Percentiles rank a stretch among this genome's conserved stretches.
These are phyloP conservation scores for Solanum virginianum DNA, from an alignment of 257 asterid genomes.

Conservation along the genomic window DNA sequence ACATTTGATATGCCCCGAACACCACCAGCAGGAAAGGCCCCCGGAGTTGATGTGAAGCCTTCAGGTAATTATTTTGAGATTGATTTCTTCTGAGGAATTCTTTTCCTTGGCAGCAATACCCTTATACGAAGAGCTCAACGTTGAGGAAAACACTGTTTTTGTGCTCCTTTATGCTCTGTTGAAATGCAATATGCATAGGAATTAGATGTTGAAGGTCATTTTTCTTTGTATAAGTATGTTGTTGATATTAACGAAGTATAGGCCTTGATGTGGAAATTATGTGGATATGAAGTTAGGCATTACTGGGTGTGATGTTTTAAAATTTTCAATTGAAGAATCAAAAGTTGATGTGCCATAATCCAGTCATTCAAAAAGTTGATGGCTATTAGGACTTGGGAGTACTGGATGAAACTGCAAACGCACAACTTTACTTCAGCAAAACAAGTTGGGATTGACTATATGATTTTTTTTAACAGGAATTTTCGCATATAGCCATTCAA, in stretches of 20 bases:
- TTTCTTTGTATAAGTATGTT: not conserved
- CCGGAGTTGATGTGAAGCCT: slow-evolving; percentile 32
- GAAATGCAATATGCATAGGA: slow-evolving; percentile 1
- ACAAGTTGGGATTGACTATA: not conserved
- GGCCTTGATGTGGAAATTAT: not conserved
- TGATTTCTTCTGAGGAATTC: slow-evolving; percentile 36
- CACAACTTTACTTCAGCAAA: not conserved
- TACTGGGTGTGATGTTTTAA: not conserved
- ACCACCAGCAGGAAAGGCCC: slow-evolving; percentile 12
- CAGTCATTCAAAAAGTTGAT: not conserved
- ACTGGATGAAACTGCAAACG: not conserved
- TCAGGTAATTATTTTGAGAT: slow-evolving; percentile 55
- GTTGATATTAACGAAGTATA: not conserved
- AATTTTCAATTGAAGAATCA: not conserved
- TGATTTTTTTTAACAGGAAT: not conserved
- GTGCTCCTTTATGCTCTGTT: not conserved
- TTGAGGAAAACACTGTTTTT: not conserved
- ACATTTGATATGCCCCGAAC: slow-evolving; percentile 10
- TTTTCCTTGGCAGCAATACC: not conserved
- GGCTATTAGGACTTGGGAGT: not conserved
- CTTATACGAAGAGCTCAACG: not conserved
- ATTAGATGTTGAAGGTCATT: not conserved
- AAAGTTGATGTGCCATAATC: not conserved
- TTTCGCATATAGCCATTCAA: too few species aligned
- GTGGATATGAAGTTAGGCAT: not conserved